phyloP scores from a whole-genome alignment of 371 early-diverging fungal genomes.

The Rhizopus arrhizus region DNA sequence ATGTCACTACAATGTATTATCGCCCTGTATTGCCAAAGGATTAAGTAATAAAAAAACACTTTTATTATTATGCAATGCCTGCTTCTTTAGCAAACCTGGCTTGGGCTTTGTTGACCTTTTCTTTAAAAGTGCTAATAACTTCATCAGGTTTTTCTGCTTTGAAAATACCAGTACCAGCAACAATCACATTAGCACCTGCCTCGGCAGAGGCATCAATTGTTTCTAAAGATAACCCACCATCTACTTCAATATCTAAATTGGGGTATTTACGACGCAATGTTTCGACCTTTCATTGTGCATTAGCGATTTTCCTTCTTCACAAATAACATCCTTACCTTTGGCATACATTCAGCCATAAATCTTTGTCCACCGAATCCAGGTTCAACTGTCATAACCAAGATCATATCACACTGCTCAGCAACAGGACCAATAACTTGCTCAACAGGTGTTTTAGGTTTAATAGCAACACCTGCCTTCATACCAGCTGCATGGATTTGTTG shows the following conservation, averaged over 20 bases:
- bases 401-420: conserved; percentile 81
- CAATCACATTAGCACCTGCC: conserved; percentile 98
- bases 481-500: conserved; percentile 78
- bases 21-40: conserved; percentile 65
- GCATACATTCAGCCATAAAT: conserved; percentile 87
- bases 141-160: conserved; percentile 74
- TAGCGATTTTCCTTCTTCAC: neutral
- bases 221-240: conserved; percentile 91
- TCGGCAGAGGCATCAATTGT: conserved; percentile 86
- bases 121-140: conserved; percentile 73
- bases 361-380: conserved; percentile 97
- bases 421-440: conserved; percentile 69
- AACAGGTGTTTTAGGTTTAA: conserved; percentile 91
- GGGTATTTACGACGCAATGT: conserved; percentile 79
- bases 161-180: conserved; percentile 97
- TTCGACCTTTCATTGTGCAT: conserved; percentile 38
- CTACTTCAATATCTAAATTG: conserved; percentile 94
- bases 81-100: conserved; percentile 27
- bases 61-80: conserved; percentile 3
- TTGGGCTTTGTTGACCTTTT: conserved; percentile 65
- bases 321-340: conserved; percentile 64
- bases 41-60: conserved; percentile 5
- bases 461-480: conserved; percentile 93
- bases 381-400: conserved; percentile 98
- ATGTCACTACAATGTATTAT: conserved; percentile 83